Evolutionary conservation across 139 green algal species (phyloP), one percentile per base, ranked within the genome.

Genomic region (Volvox reticuliferus): DNA sequence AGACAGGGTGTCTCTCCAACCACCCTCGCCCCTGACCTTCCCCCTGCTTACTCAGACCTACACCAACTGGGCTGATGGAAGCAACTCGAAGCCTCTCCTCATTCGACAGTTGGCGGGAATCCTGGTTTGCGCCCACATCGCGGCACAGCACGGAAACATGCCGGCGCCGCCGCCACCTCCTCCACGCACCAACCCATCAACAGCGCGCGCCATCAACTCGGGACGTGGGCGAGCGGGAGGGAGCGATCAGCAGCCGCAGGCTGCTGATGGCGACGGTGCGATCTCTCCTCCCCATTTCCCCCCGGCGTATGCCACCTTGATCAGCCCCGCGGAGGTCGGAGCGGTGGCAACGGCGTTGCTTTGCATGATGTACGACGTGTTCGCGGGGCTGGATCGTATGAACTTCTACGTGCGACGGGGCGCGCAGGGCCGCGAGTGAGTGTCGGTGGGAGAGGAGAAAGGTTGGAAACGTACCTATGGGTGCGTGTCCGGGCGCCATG

Each of bases 51-150:
- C 44, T 0, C 84, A 89, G 84, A 82, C 69, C 37, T 30, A 62
- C 44, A 22, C n/a, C 37, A 73, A 36, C 84, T 89, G 84, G 84
- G 30, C 37, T 9, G 84, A 82, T 44, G 84, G 84, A n/a, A 67
- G 2, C 84, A 36, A 20, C 69, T 82, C 84, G 37, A 79, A 79
- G 28, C 84, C 84, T 9, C 32, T 14, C 17, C 84, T 89, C 19
- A 61, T 89, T 1, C 69, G 44, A 0, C 24, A 28, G 14, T 26
- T 89, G 68, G 69, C 44, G 69, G 44, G 36, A 13, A 61, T 26
- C 36, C 18, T 28, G 5, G 67, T 69, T 24, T 79, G 37, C 35
- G 82, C 32, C 3, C 19, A 65, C 84, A 55, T 82, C 68, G 85
- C 69, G 28, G 12, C 16, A 35, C 14, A 36, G 26, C 67, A 61